Conservation (phyloP, 169 alveolate genomes). For the Cryptosporidium felis region DNA sequence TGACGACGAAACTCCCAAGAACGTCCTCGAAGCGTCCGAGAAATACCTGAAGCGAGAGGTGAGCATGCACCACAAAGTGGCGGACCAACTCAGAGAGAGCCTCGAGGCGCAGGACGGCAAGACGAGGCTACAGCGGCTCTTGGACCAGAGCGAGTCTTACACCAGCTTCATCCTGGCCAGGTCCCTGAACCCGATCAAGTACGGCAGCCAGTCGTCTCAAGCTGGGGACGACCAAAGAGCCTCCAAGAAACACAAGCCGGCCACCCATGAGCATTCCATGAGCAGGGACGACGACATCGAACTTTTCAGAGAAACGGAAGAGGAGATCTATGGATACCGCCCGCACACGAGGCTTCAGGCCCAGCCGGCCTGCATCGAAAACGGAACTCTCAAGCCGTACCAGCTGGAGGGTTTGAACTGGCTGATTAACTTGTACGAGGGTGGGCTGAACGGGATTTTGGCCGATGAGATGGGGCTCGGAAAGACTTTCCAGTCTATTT, state of each 20-base stretch:
- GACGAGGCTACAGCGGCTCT: slow-evolving; percentile 15
- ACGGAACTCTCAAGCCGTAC: slow-evolving; percentile 93
- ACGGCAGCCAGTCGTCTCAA: background rate
- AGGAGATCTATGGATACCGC: slow-evolving; percentile 51
- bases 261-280: slow-evolving; percentile 35
- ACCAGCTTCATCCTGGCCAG: slow-evolving; percentile 60
- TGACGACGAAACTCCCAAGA: slow-evolving; percentile 12
- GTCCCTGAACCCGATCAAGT: slow-evolving; percentile 34
- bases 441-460: slow-evolving; percentile 94
- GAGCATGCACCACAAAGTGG: slow-evolving; percentile 10
- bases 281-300: slow-evolving; percentile 46
- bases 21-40: slow-evolving; percentile 4
- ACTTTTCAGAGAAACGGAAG: slow-evolving; percentile 63
- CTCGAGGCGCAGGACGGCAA: background rate
- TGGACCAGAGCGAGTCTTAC: slow-evolving; percentile 55
- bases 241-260: background rate
- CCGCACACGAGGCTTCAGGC: slow-evolving; percentile 51
- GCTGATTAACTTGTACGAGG: slow-evolving; percentile 93
- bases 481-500: slow-evolving; percentile 95
- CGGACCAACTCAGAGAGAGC: slow-evolving; percentile 11
- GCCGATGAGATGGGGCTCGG: slow-evolving; percentile 99
- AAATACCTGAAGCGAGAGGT: slow-evolving; percentile 25
- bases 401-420: slow-evolving; percentile 96
- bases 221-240: background rate
- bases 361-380: slow-evolving; percentile 32